Evolutionary conservation across 1,139 yeast species (phyloP).

Genomic region (Yamadazyma dendronema): DNA sequence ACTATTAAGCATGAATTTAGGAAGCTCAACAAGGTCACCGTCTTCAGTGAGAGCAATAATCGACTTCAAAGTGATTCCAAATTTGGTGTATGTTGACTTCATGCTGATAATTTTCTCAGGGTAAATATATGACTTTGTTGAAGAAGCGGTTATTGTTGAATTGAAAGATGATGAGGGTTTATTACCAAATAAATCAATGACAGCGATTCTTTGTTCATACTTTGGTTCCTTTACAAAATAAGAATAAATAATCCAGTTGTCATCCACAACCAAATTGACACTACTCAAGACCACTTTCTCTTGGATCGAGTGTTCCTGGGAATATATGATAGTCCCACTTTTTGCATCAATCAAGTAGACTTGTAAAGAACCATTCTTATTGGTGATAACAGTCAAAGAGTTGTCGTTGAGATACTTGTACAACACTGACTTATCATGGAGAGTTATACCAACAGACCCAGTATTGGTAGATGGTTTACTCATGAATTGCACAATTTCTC

Average conservation of each 20-base stretch:
- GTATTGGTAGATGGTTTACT: slow-evolving; percentile 43
- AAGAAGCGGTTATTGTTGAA: slow-evolving; percentile 3
- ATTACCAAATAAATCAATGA: slow-evolving; percentile 78
- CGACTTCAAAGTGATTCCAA: slow-evolving; percentile 74
- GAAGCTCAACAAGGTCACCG: slow-evolving; percentile 70
- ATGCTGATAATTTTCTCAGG: slow-evolving; percentile 56
- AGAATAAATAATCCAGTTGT: slow-evolving; percentile 79
- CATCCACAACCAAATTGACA: slow-evolving; percentile 64
- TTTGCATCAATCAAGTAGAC: slow-evolving; percentile 64
- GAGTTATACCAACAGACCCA: slow-evolving; percentile 68
- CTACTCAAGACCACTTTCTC: slow-evolving; percentile 37
- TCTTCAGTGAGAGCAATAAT: slow-evolving; percentile 55
- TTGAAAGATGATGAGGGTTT: slow-evolving; percentile 24
- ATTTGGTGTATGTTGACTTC: slow-evolving; percentile 60
- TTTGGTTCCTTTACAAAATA: slow-evolving; percentile 54
- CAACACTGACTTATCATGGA: slow-evolving; percentile 70
- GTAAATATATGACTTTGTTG: slow-evolving; percentile 55
- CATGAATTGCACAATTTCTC: slow-evolving; percentile 18
- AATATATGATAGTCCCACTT: slow-evolving; percentile 62
- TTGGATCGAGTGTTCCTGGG: slow-evolving; percentile 41
- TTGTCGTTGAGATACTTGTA: slow-evolving; percentile 85
- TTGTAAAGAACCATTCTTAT: slow-evolving; percentile 32
- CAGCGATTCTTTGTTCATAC: slow-evolving; percentile 59
- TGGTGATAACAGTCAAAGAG: slow-evolving; percentile 54
- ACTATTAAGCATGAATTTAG: slow-evolving; percentile 62